Percentiles rank a stretch among this genome's conserved stretches.
Conservation (phyloP, 495 filamentous ascomycete species). For the Eremomyces bilateralis region DNA sequence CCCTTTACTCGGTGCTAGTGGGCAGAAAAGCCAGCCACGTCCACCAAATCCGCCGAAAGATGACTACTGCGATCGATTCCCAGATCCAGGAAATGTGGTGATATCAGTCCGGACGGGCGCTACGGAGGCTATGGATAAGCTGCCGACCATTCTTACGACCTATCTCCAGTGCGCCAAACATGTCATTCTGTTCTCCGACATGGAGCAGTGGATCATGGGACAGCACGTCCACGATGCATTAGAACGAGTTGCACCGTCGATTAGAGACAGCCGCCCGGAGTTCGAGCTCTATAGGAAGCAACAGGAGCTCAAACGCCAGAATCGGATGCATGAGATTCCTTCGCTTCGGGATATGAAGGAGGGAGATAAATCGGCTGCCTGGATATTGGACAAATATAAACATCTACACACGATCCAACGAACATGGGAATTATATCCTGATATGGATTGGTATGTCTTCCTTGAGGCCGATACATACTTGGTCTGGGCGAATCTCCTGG, state of each 20-base stretch:
- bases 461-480: constrained; percentile 9
- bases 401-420: constrained; percentile 7
- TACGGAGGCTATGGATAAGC: constrained; percentile 5
- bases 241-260: constrained; percentile 3
- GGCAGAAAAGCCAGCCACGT: no score
- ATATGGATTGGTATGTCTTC: constrained; percentile 9
- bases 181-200: constrained; percentile 6
- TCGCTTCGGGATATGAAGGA: background rate
- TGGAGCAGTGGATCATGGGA: constrained; percentile 5
- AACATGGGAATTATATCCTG: constrained; percentile 6
- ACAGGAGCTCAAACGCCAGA: background rate
- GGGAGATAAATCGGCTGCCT: background rate
- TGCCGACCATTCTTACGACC: constrained; percentile 6
- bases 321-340: background rate
- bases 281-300: constrained; percentile 8
- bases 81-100: constrained; percentile 4
- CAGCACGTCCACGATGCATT: constrained; percentile 10
- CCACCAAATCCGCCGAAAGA: no score
- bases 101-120: constrained; percentile 8
- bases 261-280: background rate
- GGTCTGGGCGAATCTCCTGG: constrained; percentile 6
- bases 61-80: no score
- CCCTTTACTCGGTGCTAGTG: no score
- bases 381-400: constrained; percentile 11
- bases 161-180: constrained; percentile 2